Conservation (phyloP, 805 yeast species). For the Candida patagonica region DNA sequence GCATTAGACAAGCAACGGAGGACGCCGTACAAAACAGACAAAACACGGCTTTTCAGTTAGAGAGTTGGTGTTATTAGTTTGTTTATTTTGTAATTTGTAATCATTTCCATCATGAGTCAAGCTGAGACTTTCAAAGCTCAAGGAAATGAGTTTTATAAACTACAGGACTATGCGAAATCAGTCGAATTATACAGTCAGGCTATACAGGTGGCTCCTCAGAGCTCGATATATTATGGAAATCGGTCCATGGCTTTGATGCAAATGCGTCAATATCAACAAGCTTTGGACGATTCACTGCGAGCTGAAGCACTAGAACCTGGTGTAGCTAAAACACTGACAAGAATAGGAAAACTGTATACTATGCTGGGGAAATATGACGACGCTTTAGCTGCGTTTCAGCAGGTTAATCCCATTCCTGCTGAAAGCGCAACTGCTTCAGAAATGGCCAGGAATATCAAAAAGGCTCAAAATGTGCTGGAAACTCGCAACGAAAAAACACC, state of each 20-base stretch:
- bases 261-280: slow-evolving; percentile 24
- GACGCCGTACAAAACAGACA: no score
- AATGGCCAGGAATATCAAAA: slow-evolving; percentile 29
- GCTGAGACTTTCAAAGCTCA: slow-evolving; percentile 26
- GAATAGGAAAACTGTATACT: slow-evolving; percentile 30
- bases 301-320: slow-evolving; percentile 26
- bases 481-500: slow-evolving; percentile 19
- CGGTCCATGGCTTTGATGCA: slow-evolving; percentile 33
- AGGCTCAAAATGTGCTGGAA: slow-evolving; percentile 24
- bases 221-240: slow-evolving; percentile 30
- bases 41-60: no score
- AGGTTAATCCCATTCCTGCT: slow-evolving; percentile 17
- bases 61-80: no score
- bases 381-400: slow-evolving; percentile 24
- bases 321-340: slow-evolving; percentile 26
- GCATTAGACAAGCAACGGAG: no score
- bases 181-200: slow-evolving; percentile 28
- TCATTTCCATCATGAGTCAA: no score
- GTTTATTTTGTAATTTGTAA: no score
- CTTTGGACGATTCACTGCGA: slow-evolving; percentile 27
- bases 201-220: slow-evolving; percentile 27
- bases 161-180: slow-evolving; percentile 27
- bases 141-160: slow-evolving; percentile 32
- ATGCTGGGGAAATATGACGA: slow-evolving; percentile 28
- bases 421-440: slow-evolving; percentile 25